Base-by-base conservation (phyloP, 768 basidiomycete species). In the Psilocybe cubensis region DNA sequence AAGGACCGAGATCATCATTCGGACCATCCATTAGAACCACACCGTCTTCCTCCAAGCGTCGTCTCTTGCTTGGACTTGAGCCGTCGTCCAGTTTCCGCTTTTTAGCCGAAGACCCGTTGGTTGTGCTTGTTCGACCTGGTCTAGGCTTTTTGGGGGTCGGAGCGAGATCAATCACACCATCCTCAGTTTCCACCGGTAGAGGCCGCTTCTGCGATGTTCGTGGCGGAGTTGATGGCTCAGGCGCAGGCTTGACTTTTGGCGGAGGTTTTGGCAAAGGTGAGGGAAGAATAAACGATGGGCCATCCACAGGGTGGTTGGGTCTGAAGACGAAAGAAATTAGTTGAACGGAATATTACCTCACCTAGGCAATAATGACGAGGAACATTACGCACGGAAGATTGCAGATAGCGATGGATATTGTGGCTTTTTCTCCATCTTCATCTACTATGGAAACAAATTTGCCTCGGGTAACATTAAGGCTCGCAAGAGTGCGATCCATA, bases 381-480 rank as follows among this genome's bases (percentile, higher is more conserved):
- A 52, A 18, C 28, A 27, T 76, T 76, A 85, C 92, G 69, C 65
- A 94, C 92, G 92, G 87, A 53, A 92, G 76, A 23, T 74, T 72
- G 47, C 85, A 83, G 40, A 96, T 66, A 0, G 83, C 89, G 17
- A 96, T 78, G 6, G 86, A 80, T 25, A 96, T 82, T 1, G 89
- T 92, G 9, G 79, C 84, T 71, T 78, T 81, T 56, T 86, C 87
- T 4, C 84, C 91, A 27, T 96, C 92, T 65, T 97, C 95, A 69
- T 98, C 95, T 3, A 87, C 87, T 29, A 98, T 89, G 4, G 87
- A 86, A 66, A 98, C 67, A 75, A 97, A 96, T 74, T 88, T 95
- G 40, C 96, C 94, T 53, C 88, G 75, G 0, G 82, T 84, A 28
- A 96, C 85, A 45, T 84, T 89, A 53, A 98, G 67, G 62, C 92